phyloP scores from a whole-genome alignment of 352 stramenopile genomes.

The Thalassiosira pacifica region DNA sequence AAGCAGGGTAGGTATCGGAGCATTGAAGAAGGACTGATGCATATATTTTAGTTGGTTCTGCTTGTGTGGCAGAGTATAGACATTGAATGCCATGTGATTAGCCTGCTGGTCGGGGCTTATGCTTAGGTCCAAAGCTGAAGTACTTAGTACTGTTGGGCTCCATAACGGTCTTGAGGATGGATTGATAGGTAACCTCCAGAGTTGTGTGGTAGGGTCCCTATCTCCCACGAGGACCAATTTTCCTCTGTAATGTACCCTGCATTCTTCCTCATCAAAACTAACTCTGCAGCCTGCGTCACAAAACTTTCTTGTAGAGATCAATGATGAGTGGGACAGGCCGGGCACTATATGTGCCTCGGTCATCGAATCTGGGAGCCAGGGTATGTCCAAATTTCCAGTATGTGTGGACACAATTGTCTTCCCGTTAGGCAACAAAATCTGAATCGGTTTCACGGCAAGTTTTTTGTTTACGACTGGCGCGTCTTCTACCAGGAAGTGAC shows the following conservation, averaged over 20 bases:
- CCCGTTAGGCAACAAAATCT: too few species aligned
- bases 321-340: too few species aligned
- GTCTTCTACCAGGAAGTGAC: constrained; percentile 32
- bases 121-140: background rate
- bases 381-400: too few species aligned
- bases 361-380: too few species aligned
- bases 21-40: constrained; percentile 38
- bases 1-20: constrained; percentile 32
- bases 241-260: background rate
- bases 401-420: too few species aligned
- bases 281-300: background rate
- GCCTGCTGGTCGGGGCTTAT: background rate
- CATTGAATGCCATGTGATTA: background rate
- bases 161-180: background rate
- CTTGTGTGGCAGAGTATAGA: constrained; percentile 10
- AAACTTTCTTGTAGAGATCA: too few species aligned
- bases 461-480: too few species aligned
- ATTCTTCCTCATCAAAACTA: background rate
- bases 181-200: constrained; percentile 10
- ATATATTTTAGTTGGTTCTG: constrained; percentile 46
- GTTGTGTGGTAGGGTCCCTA: background rate
- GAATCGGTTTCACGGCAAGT: too few species aligned
- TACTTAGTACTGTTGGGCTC: background rate
- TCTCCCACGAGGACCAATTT: background rate
- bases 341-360: too few species aligned